Evolutionary conservation across 2,329 filamentous ascomycete genomes (phyloP).

Genomic region (Teratosphaeria viscida): DNA sequence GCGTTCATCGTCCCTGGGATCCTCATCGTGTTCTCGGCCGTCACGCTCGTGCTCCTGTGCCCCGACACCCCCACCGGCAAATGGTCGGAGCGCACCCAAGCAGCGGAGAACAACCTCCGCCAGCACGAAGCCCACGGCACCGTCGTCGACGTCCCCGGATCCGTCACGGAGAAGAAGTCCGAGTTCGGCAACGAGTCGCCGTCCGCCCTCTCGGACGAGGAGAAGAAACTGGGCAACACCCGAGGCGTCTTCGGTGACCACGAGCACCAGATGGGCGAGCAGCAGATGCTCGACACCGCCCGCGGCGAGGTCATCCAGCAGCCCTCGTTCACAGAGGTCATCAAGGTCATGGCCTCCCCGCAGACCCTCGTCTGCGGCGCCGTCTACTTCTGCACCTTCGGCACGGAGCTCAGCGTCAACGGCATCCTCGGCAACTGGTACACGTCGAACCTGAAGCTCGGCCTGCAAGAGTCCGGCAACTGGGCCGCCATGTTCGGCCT

Average conservation of each 20-base stretch:
- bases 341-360: slow-evolving; percentile 52
- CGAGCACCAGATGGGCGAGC: slow-evolving; percentile 37
- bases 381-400: slow-evolving; percentile 52
- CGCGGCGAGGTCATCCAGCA: slow-evolving; percentile 52
- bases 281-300: slow-evolving; percentile 46
- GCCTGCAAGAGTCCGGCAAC: slow-evolving; percentile 44
- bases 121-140: slow-evolving; percentile 33
- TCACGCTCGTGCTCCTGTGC: slow-evolving; percentile 62
- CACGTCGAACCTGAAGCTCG: slow-evolving; percentile 43
- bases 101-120: slow-evolving; percentile 44
- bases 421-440: slow-evolving; percentile 52
- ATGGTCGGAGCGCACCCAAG: slow-evolving; percentile 62
- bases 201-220: slow-evolving; percentile 25
- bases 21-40: slow-evolving; percentile 55
- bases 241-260: slow-evolving; percentile 27
- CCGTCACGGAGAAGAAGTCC: slow-evolving; percentile 30
- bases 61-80: slow-evolving; percentile 71
- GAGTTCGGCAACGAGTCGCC: slow-evolving; percentile 15
- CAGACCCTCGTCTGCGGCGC: slow-evolving; percentile 43
- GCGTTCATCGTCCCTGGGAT: slow-evolving; percentile 77
- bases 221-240: slow-evolving; percentile 29
- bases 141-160: slow-evolving; percentile 43
- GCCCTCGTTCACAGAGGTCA: slow-evolving; percentile 49
- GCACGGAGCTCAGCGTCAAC: slow-evolving; percentile 51
- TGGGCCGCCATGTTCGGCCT: slow-evolving; percentile 69